These are phyloP conservation scores for Cutaneotrichosporon dermatis DNA, from an alignment of 1,284 basidiomycete genomes.

Conservation along the genomic window DNA sequence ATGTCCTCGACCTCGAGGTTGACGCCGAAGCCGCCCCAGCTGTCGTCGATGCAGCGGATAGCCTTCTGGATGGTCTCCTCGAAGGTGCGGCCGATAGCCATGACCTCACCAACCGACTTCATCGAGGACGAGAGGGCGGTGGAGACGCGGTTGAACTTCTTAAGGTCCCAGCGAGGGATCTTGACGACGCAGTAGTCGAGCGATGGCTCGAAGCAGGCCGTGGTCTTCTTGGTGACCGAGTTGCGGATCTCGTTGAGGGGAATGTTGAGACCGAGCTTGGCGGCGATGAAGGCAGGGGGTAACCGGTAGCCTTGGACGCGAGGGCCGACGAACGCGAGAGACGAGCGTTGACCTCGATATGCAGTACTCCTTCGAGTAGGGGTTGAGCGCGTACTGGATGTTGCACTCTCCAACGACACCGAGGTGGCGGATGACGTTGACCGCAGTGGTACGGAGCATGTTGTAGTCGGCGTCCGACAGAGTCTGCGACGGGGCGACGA, in stretches of 20 bases:
- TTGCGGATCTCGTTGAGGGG: slow-evolving; percentile 98
- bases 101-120: slow-evolving; percentile 99
- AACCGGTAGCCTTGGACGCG: slow-evolving; percentile 97
- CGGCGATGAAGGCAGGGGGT: slow-evolving; percentile 96
- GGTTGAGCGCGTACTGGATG: slow-evolving; percentile 97
- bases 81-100: slow-evolving; percentile 97
- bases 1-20: slow-evolving; percentile 67
- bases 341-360: slow-evolving; percentile 99
- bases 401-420: slow-evolving; percentile 97
- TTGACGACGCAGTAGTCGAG: slow-evolving; percentile 98
- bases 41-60: slow-evolving; percentile 91
- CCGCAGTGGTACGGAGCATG: slow-evolving; percentile 96
- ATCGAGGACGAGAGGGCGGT: slow-evolving; percentile 83
- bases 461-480: slow-evolving; percentile 97
- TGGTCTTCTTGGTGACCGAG: slow-evolving; percentile 91
- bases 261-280: slow-evolving; percentile 93
- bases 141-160: slow-evolving; percentile 93
- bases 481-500: slow-evolving; percentile 95
- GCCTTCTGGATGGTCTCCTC: slow-evolving; percentile 99
- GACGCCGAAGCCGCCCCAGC: slow-evolving; percentile 83
- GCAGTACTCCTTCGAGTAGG: slow-evolving; percentile 90
- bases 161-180: slow-evolving; percentile 97
- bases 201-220: slow-evolving; percentile 95
- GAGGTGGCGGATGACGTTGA: slow-evolving; percentile 95
- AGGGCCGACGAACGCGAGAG: slow-evolving; percentile 95